phyloP scores from a whole-genome alignment of 164 flowering plant genomes.

The Vitis cinerea region DNA sequence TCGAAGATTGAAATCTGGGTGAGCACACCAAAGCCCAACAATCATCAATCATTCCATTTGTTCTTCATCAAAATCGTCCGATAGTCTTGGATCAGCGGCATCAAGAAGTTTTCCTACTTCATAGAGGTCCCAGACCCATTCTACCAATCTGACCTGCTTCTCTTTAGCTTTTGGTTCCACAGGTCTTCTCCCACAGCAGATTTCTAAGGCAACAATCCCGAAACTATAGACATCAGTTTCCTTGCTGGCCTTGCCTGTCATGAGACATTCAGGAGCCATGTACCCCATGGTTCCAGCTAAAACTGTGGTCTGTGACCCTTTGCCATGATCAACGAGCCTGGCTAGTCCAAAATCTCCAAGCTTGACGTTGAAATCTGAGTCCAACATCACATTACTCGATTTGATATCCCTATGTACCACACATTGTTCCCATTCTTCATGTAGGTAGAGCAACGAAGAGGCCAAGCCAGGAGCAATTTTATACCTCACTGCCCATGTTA shows the following conservation, averaged over 20 bases:
- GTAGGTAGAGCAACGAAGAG: conserved; percentile 3
- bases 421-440: background rate
- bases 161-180: background rate
- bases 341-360: conserved; percentile 18
- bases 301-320: background rate
- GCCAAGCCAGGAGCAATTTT: conserved; percentile 6
- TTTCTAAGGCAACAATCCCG: background rate
- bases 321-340: conserved; percentile 2
- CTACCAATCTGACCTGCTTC: background rate
- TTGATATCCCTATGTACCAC: conserved; percentile 7
- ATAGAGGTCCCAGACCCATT: background rate
- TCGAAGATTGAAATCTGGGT: conserved; percentile 8
- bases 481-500: background rate
- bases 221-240: conserved; percentile 3
- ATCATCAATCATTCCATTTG: conserved; percentile 11
- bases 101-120: background rate
- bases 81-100: background rate
- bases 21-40: conserved; percentile 20
- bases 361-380: conserved; percentile 11
- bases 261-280: background rate
- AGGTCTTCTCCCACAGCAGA: background rate
- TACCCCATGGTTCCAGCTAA: conserved; percentile 7
- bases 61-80: background rate
- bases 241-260: background rate
- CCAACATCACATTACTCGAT: conserved; percentile 4